Conservation (phyloP, 306 rosid genomes). For the Hippophae rhamnoides region DNA sequence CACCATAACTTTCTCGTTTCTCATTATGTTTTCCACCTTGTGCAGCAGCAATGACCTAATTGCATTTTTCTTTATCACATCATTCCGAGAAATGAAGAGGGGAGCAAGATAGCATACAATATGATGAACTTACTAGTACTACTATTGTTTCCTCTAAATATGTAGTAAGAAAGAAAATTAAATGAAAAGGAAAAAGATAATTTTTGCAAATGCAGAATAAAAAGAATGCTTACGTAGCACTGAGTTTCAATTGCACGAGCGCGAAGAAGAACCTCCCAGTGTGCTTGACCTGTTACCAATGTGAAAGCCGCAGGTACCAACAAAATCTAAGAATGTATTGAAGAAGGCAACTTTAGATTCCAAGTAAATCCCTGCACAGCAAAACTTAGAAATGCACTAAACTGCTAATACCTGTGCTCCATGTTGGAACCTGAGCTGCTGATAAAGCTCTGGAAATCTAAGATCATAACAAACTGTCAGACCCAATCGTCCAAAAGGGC, state of each 20-base stretch:
- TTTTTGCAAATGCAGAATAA: conserved; percentile 6
- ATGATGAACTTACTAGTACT: background rate
- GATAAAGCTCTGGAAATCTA: conserved; percentile 88
- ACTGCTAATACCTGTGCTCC: conserved; percentile 50
- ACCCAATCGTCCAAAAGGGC: conserved; percentile 88
- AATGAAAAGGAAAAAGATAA: conserved; percentile 1
- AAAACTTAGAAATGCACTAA: conserved; percentile 9
- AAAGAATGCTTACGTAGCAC: conserved; percentile 49
- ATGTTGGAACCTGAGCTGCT: conserved; percentile 66
- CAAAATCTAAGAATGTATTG: conserved; percentile 36
- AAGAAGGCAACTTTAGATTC: too few species aligned
- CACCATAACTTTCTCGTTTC: conserved; percentile 85
- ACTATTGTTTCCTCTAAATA: background rate
- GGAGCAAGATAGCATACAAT: conserved; percentile 10
- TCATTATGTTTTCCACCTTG: conserved; percentile 76
- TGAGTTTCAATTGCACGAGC: conserved; percentile 97
- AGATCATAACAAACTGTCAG: conserved; percentile 89
- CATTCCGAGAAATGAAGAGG: conserved; percentile 7
- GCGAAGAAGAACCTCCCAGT: conserved; percentile 94
- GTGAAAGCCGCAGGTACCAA: conserved; percentile 92
- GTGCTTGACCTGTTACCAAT: conserved; percentile 79
- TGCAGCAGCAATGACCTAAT: conserved; percentile 91
- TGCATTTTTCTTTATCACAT: conserved; percentile 22
- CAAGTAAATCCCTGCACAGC: conserved; percentile 9
- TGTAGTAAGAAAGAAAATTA: background rate